Evolutionary conservation across 176 grass and related monocot species (phyloP).

Genomic region (Aechmea fasciata): DNA sequence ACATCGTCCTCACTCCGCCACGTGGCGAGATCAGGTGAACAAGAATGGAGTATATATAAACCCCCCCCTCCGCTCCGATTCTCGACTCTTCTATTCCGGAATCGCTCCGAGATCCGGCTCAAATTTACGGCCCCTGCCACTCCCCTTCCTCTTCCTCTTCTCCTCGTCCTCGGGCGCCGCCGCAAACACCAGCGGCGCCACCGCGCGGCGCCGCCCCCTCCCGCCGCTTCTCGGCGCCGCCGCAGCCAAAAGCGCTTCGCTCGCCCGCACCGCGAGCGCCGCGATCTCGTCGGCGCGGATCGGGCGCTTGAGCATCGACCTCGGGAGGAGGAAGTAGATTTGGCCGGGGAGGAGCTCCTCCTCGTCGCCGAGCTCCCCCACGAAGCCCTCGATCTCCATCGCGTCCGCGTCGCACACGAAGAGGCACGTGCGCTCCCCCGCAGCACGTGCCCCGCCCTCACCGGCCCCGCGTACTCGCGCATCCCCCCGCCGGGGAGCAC

Average conservation of each 20-base stretch:
- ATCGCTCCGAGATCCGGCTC: constrained; percentile 49
- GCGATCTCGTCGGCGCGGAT: constrained; percentile 42
- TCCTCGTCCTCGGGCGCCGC: constrained; percentile 24
- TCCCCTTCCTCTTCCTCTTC: not conserved
- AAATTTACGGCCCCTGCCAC: constrained; percentile 37
- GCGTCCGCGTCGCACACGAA: constrained; percentile 61
- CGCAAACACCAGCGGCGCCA: constrained; percentile 58
- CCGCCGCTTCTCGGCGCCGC: constrained; percentile 8
- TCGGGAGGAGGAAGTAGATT: constrained; percentile 65
- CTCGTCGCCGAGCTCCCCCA: not conserved
- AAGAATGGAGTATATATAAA: too few relatives aligned
- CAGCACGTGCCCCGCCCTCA: constrained; percentile 24
- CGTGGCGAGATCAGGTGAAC: not conserved
- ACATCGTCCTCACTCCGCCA: not conserved
- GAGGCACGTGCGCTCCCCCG: not conserved
- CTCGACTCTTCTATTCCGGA: constrained; percentile 36
- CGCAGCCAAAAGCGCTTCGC: constrained; percentile 19
- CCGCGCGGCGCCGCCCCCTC: constrained; percentile 24
- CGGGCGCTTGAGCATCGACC: constrained; percentile 14
- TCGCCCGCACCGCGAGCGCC: constrained; percentile 45
- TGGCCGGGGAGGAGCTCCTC: constrained; percentile 38
- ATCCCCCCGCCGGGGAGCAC: constrained; percentile 39
- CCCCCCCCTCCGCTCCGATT: not conserved
- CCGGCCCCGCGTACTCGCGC: constrained; percentile 25
- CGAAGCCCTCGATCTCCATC: constrained; percentile 39